Percentiles rank a stretch among this genome's conserved stretches.
Conservation (phyloP, 495 filamentous ascomycete genomes). For the Penicillium subrubescens region DNA sequence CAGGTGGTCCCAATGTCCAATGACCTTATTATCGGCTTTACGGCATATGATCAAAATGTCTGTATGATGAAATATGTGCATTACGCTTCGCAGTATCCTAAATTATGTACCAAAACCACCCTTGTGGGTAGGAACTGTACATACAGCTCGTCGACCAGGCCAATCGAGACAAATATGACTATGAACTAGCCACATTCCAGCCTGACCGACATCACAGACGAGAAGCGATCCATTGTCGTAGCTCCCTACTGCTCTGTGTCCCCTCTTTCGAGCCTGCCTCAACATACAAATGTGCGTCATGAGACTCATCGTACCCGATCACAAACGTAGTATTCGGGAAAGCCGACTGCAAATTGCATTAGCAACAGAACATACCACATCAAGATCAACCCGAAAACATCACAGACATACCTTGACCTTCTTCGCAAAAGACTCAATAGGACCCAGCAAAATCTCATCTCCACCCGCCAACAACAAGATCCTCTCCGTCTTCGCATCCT, state of each 20-base stretch:
- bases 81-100: neutral
- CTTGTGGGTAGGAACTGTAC: neutral
- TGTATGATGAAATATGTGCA: neutral
- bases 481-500: slow-evolving; percentile 43
- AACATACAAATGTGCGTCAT: slow-evolving; percentile 37
- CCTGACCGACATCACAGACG: slow-evolving; percentile 19
- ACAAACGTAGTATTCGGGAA: slow-evolving; percentile 36
- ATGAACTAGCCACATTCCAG: neutral
- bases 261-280: slow-evolving; percentile 22
- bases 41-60: neutral
- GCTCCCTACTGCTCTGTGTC: slow-evolving; percentile 28
- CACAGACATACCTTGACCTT: slow-evolving; percentile 51
- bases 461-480: slow-evolving; percentile 56
- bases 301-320: slow-evolving; percentile 37
- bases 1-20: too few relatives aligned
- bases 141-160: neutral
- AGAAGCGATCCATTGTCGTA: slow-evolving; percentile 38
- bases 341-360: slow-evolving; percentile 27
- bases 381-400: too few relatives aligned
- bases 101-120: neutral
- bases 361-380: neutral
- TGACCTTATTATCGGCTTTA: too few relatives aligned
- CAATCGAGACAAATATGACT: neutral
- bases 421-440: slow-evolving; percentile 52
- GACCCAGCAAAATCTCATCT: slow-evolving; percentile 60